Conservation (phyloP, 176 grass and related monocot genomes). For the Oryza punctata region DNA sequence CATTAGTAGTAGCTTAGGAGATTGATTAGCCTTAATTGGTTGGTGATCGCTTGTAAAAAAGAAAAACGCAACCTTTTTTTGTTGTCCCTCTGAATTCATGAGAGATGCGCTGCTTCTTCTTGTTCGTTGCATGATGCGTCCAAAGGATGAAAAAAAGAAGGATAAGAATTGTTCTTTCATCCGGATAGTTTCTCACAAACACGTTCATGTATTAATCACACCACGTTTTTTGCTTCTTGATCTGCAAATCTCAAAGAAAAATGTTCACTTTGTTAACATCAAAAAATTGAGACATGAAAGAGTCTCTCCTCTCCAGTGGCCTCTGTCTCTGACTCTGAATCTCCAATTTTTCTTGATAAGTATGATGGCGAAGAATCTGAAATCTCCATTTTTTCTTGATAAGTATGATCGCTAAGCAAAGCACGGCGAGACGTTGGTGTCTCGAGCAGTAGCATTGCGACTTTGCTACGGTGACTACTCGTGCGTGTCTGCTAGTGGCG, state of each 20-base stretch:
- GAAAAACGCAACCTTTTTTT: constrained; percentile 1
- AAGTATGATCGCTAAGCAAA: not conserved
- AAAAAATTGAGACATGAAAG: too few relatives aligned
- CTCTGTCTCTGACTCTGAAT: not conserved
- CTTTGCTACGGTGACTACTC: not conserved
- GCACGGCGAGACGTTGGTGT: not conserved
- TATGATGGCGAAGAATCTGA: too few relatives aligned
- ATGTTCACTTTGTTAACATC: not conserved
- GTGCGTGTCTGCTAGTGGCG: not conserved
- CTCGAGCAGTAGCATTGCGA: not conserved
- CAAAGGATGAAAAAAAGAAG: not conserved
- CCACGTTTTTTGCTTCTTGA: not conserved
- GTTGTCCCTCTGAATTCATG: not conserved
- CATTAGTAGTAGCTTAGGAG: not conserved
- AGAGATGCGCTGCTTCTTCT: not conserved
- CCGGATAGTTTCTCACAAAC: not conserved
- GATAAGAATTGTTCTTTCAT: not conserved
- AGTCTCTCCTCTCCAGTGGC: too few relatives aligned
- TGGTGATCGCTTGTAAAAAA: constrained; percentile 23
- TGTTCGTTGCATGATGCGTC: not conserved
- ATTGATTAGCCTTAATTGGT: not conserved
- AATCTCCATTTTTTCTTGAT: not conserved
- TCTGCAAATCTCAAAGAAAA: not conserved
- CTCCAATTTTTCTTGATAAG: not conserved
- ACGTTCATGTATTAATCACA: not conserved